A percentile compares a stretch with the other conserved stretches of the same genome.
Conservation (phyloP, 257 asterid species). For the Phtheirospermum japonicum region DNA sequence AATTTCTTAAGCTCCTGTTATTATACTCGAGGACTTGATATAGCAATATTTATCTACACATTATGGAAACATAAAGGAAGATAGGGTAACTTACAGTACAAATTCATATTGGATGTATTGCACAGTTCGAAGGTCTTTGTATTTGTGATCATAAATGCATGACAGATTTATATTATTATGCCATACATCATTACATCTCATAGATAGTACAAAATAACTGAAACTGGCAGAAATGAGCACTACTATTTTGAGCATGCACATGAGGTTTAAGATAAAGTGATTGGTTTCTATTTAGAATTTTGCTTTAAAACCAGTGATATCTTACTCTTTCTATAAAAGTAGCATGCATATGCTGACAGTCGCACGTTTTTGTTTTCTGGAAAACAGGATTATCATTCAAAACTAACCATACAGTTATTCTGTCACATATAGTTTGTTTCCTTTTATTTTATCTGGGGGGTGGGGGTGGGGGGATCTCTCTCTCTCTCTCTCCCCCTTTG, state of each 20-base stretch:
- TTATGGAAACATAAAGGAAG: neutral
- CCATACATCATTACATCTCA: conserved; percentile 7
- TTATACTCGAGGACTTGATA: conserved; percentile 16
- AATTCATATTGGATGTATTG: conserved; percentile 1
- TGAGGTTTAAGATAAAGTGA: conserved; percentile 4
- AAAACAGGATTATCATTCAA: neutral
- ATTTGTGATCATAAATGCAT: neutral
- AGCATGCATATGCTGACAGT: neutral
- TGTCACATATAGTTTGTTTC: neutral
- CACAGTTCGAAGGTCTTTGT: neutral
- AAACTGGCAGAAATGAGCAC: conserved; percentile 13
- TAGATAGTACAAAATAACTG: conserved; percentile 12
- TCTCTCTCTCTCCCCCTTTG: neutral
- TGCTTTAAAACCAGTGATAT: conserved; percentile 12
- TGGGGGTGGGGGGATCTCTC: neutral
- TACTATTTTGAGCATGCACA: conserved; percentile 20
- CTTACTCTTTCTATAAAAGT: conserved; percentile 20
- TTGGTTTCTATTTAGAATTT: neutral
- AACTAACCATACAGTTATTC: neutral
- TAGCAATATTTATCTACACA: neutral
- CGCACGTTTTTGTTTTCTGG: neutral
- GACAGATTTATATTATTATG: conserved; percentile 14
- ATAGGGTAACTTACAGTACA: conserved; percentile 5
- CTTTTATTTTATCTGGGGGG: no score
- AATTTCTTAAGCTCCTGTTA: conserved; percentile 10